A percentile compares a stretch with the other conserved stretches of the same genome.
Conservation (phyloP, 2,329 filamentous ascomycete genomes). For the Epichloe scottii region DNA sequence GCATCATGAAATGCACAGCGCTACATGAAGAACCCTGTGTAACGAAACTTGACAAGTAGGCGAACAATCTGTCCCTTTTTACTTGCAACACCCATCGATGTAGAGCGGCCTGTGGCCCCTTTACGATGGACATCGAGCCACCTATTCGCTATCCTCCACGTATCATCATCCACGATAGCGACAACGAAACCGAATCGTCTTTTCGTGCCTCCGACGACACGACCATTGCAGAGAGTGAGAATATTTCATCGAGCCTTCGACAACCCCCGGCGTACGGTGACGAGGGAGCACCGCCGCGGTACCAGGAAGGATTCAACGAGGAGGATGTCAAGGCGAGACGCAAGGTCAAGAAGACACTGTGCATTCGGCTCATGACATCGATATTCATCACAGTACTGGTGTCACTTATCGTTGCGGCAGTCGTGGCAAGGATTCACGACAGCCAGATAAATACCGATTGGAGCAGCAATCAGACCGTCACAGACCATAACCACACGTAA, state of each 20-base stretch:
- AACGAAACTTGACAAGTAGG: neutral
- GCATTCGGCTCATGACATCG: conserved; percentile 12
- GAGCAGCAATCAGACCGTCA: conserved; percentile 2
- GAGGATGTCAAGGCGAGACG: conserved; percentile 5
- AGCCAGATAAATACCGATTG: neutral
- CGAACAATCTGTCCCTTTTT: neutral
- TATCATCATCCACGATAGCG: conserved; percentile 2
- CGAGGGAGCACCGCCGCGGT: conserved; percentile 10
- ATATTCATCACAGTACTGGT: conserved; percentile 14
- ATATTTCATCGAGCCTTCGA: conserved; percentile 4
- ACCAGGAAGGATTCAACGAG: conserved; percentile 5
- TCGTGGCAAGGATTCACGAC: conserved; percentile 11
- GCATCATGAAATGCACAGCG: neutral
- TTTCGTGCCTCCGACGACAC: conserved; percentile 6
- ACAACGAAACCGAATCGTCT: neutral
- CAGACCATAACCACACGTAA: neutral
- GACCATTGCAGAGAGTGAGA: conserved; percentile 6
- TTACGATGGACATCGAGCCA: conserved; percentile 8
- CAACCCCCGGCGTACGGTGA: conserved; percentile 11
- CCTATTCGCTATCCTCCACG: conserved; percentile 6
- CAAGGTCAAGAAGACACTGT: conserved; percentile 8
- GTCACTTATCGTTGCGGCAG: conserved; percentile 13
- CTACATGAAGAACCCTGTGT: neutral
- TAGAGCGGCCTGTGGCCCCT: neutral
- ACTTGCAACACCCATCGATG: neutral